Conservation (phyloP, 495 filamentous ascomycete genomes). For the Talaromyces trachyspermus region DNA sequence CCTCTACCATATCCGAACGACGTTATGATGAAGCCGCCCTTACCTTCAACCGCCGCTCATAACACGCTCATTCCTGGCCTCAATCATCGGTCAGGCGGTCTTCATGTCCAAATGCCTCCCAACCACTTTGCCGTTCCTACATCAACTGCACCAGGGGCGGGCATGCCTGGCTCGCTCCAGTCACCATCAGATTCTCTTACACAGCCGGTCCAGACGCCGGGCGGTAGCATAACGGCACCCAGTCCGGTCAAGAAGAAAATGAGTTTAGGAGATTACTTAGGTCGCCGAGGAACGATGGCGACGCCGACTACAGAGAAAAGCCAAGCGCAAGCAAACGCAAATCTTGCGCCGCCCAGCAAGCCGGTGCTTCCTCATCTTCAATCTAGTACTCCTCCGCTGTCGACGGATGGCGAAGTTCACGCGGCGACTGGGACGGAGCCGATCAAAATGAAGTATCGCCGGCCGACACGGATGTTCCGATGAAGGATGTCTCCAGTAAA, state of each 20-base stretch:
- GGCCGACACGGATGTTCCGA: conserved; percentile 1
- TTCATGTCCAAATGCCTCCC: conserved; percentile 36
- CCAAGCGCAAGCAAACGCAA: conserved; percentile 20
- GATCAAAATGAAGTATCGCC: conserved; percentile 1
- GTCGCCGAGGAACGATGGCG: conserved; percentile 36
- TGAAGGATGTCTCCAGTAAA: conserved; percentile 8
- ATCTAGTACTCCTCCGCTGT: background rate
- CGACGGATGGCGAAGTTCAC: conserved; percentile 1
- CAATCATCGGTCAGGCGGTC: conserved; percentile 18
- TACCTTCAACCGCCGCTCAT: conserved; percentile 32
- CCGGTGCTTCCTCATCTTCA: conserved; percentile 9
- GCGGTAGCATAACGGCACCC: conserved; percentile 36
- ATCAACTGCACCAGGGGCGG: conserved; percentile 26
- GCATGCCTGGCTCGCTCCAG: conserved; percentile 22
- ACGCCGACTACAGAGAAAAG: conserved; percentile 36
- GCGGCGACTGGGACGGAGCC: background rate
- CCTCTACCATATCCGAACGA: conserved; percentile 1
- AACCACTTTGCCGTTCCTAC: conserved; percentile 16
- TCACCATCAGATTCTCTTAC: conserved; percentile 27
- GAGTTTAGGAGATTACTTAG: conserved; percentile 61
- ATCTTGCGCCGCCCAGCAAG: conserved; percentile 17
- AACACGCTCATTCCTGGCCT: conserved; percentile 26
- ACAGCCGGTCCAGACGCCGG: conserved; percentile 17
- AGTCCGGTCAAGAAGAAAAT: conserved; percentile 59
- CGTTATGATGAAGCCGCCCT: conserved; percentile 15